Evolutionary conservation across 2,329 filamentous ascomycete genomes (phyloP).

Genomic region (Diaporthe sp.): DNA sequence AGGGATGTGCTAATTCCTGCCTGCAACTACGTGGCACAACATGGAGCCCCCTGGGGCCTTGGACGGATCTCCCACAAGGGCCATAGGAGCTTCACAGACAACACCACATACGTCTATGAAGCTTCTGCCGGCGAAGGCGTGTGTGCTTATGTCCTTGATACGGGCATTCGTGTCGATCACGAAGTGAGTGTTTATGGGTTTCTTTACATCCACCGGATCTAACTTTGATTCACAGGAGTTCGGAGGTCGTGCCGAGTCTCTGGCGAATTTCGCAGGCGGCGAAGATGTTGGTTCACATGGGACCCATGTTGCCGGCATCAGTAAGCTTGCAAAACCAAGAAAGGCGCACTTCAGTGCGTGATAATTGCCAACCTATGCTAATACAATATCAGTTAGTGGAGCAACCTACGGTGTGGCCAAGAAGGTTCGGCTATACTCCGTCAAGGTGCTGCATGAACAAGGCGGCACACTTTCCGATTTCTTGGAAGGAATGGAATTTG

Average conservation of each 20-base stretch:
- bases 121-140: neutral
- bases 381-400: neutral
- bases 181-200: neutral
- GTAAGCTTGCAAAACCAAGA: neutral
- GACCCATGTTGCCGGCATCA: neutral
- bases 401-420: neutral
- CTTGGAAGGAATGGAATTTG: neutral
- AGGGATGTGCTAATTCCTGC: neutral
- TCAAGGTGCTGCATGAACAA: neutral
- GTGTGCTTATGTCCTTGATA: neutral
- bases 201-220: neutral
- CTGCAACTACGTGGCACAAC: neutral
- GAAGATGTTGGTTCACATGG: neutral
- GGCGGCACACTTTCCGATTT: neutral
- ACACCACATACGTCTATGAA: neutral
- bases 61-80: neutral
- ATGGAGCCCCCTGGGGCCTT: neutral
- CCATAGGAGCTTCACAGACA: neutral
- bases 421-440: neutral
- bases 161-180: neutral
- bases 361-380: neutral
- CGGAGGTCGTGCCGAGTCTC: neutral
- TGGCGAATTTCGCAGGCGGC: neutral
- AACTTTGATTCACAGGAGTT: neutral
- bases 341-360: neutral